These are phyloP conservation scores for Rhizophora mangle DNA, from an alignment of 345 rosid genomes.

Conservation along the genomic window DNA sequence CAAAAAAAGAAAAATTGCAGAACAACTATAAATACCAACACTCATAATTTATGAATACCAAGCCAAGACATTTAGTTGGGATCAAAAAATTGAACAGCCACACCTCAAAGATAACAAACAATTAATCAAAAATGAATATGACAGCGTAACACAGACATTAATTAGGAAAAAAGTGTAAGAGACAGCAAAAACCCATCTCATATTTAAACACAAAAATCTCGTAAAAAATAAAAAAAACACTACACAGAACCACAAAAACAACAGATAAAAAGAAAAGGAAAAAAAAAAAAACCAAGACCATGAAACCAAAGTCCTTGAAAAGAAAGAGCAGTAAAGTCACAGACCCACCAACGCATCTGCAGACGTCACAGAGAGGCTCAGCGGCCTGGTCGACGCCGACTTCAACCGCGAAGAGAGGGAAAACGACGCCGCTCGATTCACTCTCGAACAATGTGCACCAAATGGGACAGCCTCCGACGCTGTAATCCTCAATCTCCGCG, in stretches of 20 bases:
- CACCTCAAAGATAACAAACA: no score
- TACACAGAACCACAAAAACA: no score
- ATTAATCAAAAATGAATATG: no score
- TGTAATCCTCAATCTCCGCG: conserved; percentile 33
- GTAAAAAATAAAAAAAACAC: no score
- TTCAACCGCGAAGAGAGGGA: conserved; percentile 45
- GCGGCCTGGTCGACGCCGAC: conserved; percentile 26
- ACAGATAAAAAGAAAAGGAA: background rate
- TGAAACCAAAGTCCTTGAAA: background rate
- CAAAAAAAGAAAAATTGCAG: no score
- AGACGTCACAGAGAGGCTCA: conserved; percentile 42
- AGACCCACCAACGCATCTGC: conserved; percentile 50
- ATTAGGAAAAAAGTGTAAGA: background rate
- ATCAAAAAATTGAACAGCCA: no score
- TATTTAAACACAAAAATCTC: background rate
- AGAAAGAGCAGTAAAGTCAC: background rate
- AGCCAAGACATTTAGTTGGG: no score
- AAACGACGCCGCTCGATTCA: conserved; percentile 38
- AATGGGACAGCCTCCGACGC: conserved; percentile 27
- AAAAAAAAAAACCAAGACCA: background rate
- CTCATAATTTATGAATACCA: no score
- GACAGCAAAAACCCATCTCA: background rate
- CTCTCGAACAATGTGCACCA: conserved; percentile 33
- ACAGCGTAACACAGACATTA: no score
- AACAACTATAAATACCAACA: no score